Evolutionary conservation across 2,329 filamentous ascomycete species (phyloP), one percentile per base, ranked within the genome.

Genomic region (Arthrinium phaeospermum): DNA sequence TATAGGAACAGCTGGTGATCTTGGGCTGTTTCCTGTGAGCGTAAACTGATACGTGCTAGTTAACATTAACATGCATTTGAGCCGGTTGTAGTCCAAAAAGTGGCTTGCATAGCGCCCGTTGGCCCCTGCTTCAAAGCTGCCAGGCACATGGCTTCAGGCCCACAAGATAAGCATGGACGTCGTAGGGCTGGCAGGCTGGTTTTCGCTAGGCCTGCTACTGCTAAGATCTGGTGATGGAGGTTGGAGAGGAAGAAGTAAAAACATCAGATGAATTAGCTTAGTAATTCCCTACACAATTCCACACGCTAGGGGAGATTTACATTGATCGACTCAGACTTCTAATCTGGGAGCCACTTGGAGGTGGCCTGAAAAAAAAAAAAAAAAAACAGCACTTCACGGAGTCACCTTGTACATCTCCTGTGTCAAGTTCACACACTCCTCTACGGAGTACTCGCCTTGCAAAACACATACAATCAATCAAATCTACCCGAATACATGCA

Each of bases 91-190:
- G 67, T 68, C 45, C 67, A 27, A 46, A 34, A 47, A n/a, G 67
- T 46, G 67, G 67, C 67, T 68, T 68, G 67, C 67, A 45, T 45
- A 46, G 53, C 30, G 53, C 53, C 30, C 53, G 27, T 34, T 61
- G 53, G 53, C 53, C 53, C 53, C 53, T 61, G 53, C 53, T 37
- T 61, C 5, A 10, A 30, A 41, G 57, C 30, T n/a, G 8, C 34
- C 57, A 64, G 57, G 57, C 57, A 41, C 57, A 64, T 41, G 57
- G 53, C 53, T 64, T 64, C 7, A 64, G 57, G 57, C 19, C 57
- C 57, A 64, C 57, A 41, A 41, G 13, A 30, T 19, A 30, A 61
- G 53, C 53, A 61, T 64, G 19, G 57, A 22, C 8, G 16, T 22
- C 12, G 30, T 64, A 64, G 57, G 57, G 57, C 57, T 64, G 34